These are phyloP conservation scores for Penicillium pulvis DNA, from an alignment of 495 filamentous ascomycete genomes.

Conservation along the genomic window DNA sequence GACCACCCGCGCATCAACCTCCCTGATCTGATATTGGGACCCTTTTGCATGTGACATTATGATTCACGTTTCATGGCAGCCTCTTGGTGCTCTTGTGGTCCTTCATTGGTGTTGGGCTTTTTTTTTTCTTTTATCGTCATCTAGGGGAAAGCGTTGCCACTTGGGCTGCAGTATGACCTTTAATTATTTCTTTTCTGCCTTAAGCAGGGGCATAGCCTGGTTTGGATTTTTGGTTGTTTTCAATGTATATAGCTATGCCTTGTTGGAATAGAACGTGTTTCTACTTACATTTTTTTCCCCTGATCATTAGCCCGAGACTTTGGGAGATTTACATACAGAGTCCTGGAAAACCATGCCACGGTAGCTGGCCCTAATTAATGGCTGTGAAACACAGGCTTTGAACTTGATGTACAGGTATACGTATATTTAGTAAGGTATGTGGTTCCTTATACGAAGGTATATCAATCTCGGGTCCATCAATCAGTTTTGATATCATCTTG, in stretches of 20 bases:
- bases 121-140: slow-evolving; percentile 20
- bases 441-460: too few relatives aligned
- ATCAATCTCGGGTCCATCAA: too few relatives aligned
- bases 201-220: slow-evolving; percentile 29
- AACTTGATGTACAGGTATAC: too few relatives aligned
- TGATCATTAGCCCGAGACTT: neutral
- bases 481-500: too few relatives aligned
- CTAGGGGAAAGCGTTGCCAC: slow-evolving; percentile 16
- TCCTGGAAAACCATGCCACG: too few relatives aligned
- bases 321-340: neutral
- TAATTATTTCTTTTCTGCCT: slow-evolving; percentile 10
- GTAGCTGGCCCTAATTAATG: too few relatives aligned
- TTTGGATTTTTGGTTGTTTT: slow-evolving; percentile 13
- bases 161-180: slow-evolving; percentile 24
- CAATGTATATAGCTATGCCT: slow-evolving; percentile 33
- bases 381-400: too few relatives aligned
- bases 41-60: slow-evolving; percentile 36
- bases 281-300: neutral
- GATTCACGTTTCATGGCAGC: slow-evolving; percentile 41
- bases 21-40: slow-evolving; percentile 3
- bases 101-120: slow-evolving; percentile 32
- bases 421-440: too few relatives aligned
- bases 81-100: slow-evolving; percentile 19
- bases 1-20: slow-evolving; percentile 10
- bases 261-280: slow-evolving; percentile 29